These are phyloP conservation scores for Globisporangium paroecandrum DNA, from an alignment of 352 stramenopile genomes.

Conservation along the genomic window DNA sequence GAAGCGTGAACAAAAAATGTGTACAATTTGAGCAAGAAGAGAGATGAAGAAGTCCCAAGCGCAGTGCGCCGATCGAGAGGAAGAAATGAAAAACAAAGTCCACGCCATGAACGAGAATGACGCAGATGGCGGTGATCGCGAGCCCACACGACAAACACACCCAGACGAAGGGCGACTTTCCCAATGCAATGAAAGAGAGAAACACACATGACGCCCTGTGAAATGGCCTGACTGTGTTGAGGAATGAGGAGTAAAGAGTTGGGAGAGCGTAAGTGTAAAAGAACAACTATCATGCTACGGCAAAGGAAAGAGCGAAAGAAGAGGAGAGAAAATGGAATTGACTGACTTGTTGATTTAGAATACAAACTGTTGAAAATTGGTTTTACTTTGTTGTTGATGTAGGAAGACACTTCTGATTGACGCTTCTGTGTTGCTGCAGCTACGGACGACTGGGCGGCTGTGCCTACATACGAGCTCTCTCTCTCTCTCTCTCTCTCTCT, in stretches of 20 bases:
- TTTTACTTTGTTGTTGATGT: neutral
- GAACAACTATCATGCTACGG: too few species aligned
- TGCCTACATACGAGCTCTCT: neutral
- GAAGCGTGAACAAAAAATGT: slow-evolving; percentile 1
- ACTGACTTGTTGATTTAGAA: slow-evolving; percentile 6
- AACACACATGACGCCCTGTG: too few species aligned
- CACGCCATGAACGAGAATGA: neutral
- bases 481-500: neutral
- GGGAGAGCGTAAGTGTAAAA: too few species aligned
- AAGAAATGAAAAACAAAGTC: neutral
- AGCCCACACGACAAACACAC: neutral
- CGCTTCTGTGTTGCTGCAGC: neutral
- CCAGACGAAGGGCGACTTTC: neutral
- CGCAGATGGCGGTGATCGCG: neutral
- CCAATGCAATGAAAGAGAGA: neutral
- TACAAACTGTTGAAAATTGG: neutral
- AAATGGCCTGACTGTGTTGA: too few species aligned
- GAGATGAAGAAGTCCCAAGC: neutral
- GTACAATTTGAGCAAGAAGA: slow-evolving; percentile 10
- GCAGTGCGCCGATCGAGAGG: neutral
- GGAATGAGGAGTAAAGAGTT: too few species aligned
- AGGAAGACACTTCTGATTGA: neutral
- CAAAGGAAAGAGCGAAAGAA: neutral
- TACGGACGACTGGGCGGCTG: neutral
- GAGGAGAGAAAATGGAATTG: too few species aligned